Conservation (phyloP, 495 filamentous ascomycete genomes). For the Podospora tetraspora region DNA sequence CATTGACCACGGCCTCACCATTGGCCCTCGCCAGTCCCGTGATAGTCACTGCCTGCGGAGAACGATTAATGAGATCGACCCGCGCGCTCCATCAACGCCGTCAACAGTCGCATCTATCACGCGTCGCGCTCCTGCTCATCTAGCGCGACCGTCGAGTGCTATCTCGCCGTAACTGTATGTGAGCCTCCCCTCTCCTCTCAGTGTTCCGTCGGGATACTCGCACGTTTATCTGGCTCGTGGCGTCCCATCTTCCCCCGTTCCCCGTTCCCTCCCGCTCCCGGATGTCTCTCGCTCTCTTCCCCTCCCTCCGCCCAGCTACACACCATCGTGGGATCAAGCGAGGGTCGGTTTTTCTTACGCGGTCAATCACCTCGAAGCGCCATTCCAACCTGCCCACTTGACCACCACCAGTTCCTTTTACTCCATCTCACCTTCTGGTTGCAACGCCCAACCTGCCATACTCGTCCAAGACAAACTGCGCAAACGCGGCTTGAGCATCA, state of each 20-base stretch:
- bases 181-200: constrained; percentile 11
- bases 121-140: constrained; percentile 16
- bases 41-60: constrained; percentile 46
- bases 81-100: constrained; percentile 36
- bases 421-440: background rate
- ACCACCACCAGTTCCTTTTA: constrained; percentile 1
- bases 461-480: background rate
- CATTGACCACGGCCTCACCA: constrained; percentile 32
- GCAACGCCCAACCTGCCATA: background rate
- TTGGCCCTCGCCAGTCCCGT: constrained; percentile 47
- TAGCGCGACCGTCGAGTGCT: constrained; percentile 14
- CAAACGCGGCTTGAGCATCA: background rate
- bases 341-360: background rate
- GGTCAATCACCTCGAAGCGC: background rate
- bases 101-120: constrained; percentile 19
- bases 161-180: constrained; percentile 25
- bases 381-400: background rate
- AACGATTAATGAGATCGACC: constrained; percentile 35
- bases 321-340: constrained; percentile 16
- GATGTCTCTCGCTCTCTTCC: constrained; percentile 12
- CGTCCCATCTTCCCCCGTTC: background rate
- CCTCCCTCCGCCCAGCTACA: constrained; percentile 19
- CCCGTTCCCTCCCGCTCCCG: constrained; percentile 20
- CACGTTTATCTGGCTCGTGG: constrained; percentile 18
- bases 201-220: constrained; percentile 9